Percentiles rank a stretch among this genome's conserved stretches.
Conservation (phyloP, 768 basidiomycete genomes). For the Coprinopsis marcescibilis region DNA sequence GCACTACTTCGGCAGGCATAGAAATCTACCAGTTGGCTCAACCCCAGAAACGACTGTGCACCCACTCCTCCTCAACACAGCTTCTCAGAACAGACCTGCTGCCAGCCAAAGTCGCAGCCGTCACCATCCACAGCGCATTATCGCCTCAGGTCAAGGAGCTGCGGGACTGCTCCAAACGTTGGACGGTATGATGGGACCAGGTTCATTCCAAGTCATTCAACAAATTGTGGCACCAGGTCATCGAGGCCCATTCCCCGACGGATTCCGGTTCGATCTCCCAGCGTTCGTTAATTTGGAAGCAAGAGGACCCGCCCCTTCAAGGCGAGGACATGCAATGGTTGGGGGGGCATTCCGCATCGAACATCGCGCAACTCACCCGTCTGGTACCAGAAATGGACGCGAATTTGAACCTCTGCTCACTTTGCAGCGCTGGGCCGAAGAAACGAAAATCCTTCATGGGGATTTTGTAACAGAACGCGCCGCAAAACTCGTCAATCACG, state of each 20-base stretch:
- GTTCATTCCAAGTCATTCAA: conserved; percentile 78
- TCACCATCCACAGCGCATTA: conserved; percentile 53
- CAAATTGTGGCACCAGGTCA: conserved; percentile 64
- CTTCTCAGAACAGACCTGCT: conserved; percentile 39
- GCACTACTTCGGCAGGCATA: conserved; percentile 58
- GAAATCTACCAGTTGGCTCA: conserved; percentile 43
- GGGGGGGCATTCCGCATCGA: conserved; percentile 62
- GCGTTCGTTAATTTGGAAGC: conserved; percentile 56
- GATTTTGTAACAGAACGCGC: conserved; percentile 66
- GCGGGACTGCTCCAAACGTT: conserved; percentile 69
- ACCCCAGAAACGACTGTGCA: conserved; percentile 73
- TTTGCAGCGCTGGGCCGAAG: conserved; percentile 84
- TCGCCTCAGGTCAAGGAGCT: conserved; percentile 33
- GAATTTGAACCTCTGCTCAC: conserved; percentile 79
- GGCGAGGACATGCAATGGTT: conserved; percentile 38
- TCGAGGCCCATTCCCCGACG: conserved; percentile 42
- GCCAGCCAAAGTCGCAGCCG: conserved; percentile 39
- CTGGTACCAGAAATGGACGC: conserved; percentile 41
- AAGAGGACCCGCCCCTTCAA: conserved; percentile 44
- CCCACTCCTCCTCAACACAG: conserved; percentile 71
- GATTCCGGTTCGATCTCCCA: conserved; percentile 74
- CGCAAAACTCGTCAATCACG: conserved; percentile 62
- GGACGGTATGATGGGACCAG: conserved; percentile 75
- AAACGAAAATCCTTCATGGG: conserved; percentile 75
- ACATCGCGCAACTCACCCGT: conserved; percentile 37